These are phyloP conservation scores for Nitzschia sp. DNA, from an alignment of 108 stramenopile species.

Conservation along the genomic window DNA sequence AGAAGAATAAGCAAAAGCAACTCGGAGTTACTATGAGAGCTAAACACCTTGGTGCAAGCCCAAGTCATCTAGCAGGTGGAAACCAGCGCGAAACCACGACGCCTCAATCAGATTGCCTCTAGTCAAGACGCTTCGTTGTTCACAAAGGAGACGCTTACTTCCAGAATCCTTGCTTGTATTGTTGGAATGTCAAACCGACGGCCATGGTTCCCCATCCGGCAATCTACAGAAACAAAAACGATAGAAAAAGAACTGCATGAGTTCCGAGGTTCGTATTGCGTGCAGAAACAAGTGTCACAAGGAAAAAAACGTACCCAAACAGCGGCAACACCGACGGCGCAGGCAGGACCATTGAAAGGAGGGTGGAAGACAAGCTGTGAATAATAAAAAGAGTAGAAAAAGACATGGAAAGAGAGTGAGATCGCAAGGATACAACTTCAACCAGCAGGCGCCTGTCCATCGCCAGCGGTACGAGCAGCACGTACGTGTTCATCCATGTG, in stretches of 20 bases:
- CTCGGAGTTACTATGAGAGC: too few species aligned
- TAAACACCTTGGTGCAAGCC: too few species aligned
- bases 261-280: too few species aligned
- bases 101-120: too few species aligned
- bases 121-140: too few species aligned
- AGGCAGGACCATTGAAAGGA: constrained; percentile 40
- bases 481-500: constrained; percentile 34
- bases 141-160: constrained; percentile 8
- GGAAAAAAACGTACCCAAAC: constrained; percentile 10
- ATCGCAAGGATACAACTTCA: neutral
- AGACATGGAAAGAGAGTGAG: neutral
- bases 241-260: neutral
- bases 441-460: neutral
- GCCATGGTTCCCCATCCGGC: constrained; percentile 70
- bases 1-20: too few species aligned
- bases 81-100: too few species aligned
- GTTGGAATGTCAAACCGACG: constrained; percentile 72
- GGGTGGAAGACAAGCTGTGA: constrained; percentile 43
- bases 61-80: too few species aligned
- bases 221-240: constrained; percentile 18
- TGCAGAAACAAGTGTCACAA: neutral
- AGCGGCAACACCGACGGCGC: constrained; percentile 24
- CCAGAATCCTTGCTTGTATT: constrained; percentile 89
- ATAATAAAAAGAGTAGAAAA: neutral
- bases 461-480: neutral